These are phyloP conservation scores for Debaryomycetaceae sp. DNA, from an alignment of 1,139 yeast genomes.

Conservation along the genomic window DNA sequence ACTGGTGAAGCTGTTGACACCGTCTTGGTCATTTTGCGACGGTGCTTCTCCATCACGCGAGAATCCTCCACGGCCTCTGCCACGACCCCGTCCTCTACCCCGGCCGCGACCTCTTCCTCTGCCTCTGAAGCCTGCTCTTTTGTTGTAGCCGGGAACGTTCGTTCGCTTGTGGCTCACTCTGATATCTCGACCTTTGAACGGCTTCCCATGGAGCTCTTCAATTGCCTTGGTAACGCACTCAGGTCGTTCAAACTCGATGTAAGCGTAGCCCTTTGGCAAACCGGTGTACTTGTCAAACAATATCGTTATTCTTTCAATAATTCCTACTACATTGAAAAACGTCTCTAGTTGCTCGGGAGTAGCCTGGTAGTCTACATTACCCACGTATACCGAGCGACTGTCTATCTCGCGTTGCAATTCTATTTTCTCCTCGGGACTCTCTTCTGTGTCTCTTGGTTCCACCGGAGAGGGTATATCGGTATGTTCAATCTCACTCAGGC, in stretches of 20 bases:
- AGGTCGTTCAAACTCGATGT: slow-evolving; percentile 32
- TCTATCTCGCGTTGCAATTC: slow-evolving; percentile 34
- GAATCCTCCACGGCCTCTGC: slow-evolving; percentile 11
- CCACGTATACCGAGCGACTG: slow-evolving; percentile 38
- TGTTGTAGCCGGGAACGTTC: slow-evolving; percentile 32
- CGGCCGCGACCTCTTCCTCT: slow-evolving; percentile 17
- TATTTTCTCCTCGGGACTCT: slow-evolving; percentile 18
- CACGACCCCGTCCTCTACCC: slow-evolving; percentile 21
- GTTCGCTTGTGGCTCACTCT: slow-evolving; percentile 39
- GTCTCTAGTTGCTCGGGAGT: slow-evolving; percentile 43
- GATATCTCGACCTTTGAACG: slow-evolving; percentile 35
- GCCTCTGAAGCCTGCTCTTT: slow-evolving; percentile 20
- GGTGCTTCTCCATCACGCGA: too few species aligned
- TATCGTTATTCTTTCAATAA: slow-evolving; percentile 38
- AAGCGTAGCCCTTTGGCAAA: slow-evolving; percentile 45
- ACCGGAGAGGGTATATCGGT: neutral
- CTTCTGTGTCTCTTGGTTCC: neutral
- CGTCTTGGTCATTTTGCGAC: too few species aligned
- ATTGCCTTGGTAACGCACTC: slow-evolving; percentile 34
- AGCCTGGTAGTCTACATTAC: slow-evolving; percentile 40
- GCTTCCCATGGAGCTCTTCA: slow-evolving; percentile 30
- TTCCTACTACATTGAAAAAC: slow-evolving; percentile 32
- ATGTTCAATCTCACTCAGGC: neutral
- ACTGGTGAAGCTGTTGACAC: too few species aligned
- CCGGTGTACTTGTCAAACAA: slow-evolving; percentile 37